Evolutionary conservation across 139 green algal species (phyloP), one percentile per base, ranked within the genome.

Genomic region (Coelastrella sp.): DNA sequence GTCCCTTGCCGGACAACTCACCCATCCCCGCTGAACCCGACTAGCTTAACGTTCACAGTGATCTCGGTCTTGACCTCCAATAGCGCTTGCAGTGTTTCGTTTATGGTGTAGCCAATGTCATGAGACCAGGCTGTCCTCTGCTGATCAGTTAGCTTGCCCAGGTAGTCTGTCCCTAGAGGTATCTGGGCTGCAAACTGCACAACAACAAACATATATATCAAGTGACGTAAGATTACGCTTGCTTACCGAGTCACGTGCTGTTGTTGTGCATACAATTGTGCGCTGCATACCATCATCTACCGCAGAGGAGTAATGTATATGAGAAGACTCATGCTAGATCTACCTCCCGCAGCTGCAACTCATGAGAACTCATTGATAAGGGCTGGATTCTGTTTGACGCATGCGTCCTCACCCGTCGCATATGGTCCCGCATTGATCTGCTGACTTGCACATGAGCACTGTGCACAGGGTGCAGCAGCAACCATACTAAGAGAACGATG

Each of bases 21-120:
- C 79, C 79, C 79, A 37, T 78, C 64, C 35, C 81, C 81, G 23
- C 34, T 48, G 51, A 86, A 86, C n/a, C 67, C 68, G 17, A 86
- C 50, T 13, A 86, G 81, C 68, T 81, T 81, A 13, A 86, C 81
- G 17, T 72, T 41, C 2, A 86, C 67, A 21, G 4, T 73, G 32
- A 86, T 62, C 2, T 59, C 48, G 27, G 73, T 51, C 0, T 48
- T 32, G 2, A 40, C 21, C 34, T 63, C 50, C 3, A 2, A 27
- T 25, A 86, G 25, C 38, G 69, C 68, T 48, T 37, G 8, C 3
- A 86, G 68, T 34, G 81, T 86, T 38, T 81, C 50, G 13, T 76
- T 76, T 25, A 81, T 76, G 50, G 30, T 81, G 68, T 69, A 51
- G 3, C 68, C 68, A 53, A 81, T 27, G 51, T 86, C 81, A 13